Base-by-base conservation (phyloP, 495 filamentous ascomycete genomes). In the Aspergillus campestris region DNA sequence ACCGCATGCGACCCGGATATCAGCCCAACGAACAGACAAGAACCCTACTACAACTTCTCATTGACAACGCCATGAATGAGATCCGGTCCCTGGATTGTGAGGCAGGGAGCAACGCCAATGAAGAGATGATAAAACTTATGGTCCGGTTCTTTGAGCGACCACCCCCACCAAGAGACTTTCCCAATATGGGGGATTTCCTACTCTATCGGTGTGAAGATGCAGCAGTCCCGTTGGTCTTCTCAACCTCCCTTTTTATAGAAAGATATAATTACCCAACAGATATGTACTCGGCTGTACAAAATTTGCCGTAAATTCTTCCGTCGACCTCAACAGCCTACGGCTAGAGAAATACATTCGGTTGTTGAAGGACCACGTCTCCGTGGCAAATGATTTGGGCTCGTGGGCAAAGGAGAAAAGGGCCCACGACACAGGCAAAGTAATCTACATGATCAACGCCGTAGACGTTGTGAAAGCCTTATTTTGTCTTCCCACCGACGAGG, bases 301-400 rank as follows among this genome's bases (percentile, higher is more conserved):
- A 28, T 55, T 55, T 38, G 32, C 41, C 42, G 5, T 51, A 15
- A 31, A 39, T 14, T 55, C 51, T 8, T 28, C 15, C 11, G 43
- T 44, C 28, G 42, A 50, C 13, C n/a, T 42, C 11, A 18, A 38
- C 6, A 37, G 49, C 34, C 38, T 37, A 5, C 14, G 14, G 1
- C 14, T 51, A 28, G 10, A 14, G 0, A 9, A 6, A 15, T 45
- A 42, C 33, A 37, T 55, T 3, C 38, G 48, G 3, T 32, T 38
- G 1, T 13, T 47, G 30, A 45, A 44, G 18, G 48, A 55, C 15
- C 48, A 50, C 37, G 45, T 55, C 14, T 47, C 47, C 24, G 14
- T 55, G 8, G 43, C 35, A 12, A 55, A 55, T 31, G 51, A 55
- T 30, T 37, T 55, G 31, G 51, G 34, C 0, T 55, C 51, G 2